These are phyloP conservation scores for Rhizopogon vinicolor DNA, from an alignment of 768 basidiomycete species.

Conservation along the genomic window DNA sequence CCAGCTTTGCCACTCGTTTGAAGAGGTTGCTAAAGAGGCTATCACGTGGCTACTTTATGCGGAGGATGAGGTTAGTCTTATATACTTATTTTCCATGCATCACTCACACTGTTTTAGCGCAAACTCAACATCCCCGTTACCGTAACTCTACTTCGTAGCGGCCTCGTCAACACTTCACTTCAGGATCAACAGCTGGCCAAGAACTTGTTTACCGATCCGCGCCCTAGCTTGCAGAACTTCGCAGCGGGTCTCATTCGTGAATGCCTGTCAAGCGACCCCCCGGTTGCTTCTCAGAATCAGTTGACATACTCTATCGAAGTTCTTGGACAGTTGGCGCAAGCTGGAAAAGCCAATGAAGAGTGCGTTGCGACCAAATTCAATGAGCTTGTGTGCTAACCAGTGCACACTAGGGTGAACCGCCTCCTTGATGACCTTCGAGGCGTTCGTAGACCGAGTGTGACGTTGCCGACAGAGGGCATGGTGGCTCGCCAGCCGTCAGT, in stretches of 20 bases:
- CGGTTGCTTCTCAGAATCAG: constrained; percentile 74
- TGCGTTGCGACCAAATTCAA: constrained; percentile 34
- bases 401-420: constrained; percentile 47
- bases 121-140: constrained; percentile 97
- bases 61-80: constrained; percentile 79
- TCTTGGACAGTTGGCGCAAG: constrained; percentile 65
- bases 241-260: constrained; percentile 82
- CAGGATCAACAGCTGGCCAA: constrained; percentile 92
- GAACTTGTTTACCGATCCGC: constrained; percentile 72
- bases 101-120: constrained; percentile 47
- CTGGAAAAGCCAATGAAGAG: constrained; percentile 83
- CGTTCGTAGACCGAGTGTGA: constrained; percentile 41
- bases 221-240: constrained; percentile 74
- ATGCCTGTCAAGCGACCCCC: constrained; percentile 76
- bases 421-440: constrained; percentile 81
- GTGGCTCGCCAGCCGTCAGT: constrained; percentile 42
- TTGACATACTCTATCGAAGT: constrained; percentile 80
- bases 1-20: constrained; percentile 82
- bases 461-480: constrained; percentile 32
- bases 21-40: constrained; percentile 94
- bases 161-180: constrained; percentile 69
- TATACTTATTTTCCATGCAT: not conserved
- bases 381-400: constrained; percentile 1
- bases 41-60: constrained; percentile 95
- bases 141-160: constrained; percentile 79